These are phyloP conservation scores for Purpureocillium lavendulum DNA, from an alignment of 2,329 filamentous ascomycete species.

Conservation along the genomic window DNA sequence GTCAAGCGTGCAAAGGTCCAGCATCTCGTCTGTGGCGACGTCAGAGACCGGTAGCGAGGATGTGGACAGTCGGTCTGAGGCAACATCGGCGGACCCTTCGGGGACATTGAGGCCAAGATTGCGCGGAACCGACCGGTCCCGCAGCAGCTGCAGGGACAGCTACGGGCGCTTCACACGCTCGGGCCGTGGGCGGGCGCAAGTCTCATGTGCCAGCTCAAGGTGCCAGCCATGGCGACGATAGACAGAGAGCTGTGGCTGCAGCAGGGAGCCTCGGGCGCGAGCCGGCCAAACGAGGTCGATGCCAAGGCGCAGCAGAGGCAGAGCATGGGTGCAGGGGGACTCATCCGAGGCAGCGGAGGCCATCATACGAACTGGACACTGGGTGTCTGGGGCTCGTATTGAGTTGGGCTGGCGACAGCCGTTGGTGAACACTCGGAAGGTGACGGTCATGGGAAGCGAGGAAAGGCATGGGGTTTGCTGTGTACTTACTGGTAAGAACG, in stretches of 20 bases:
- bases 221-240: constrained; percentile 60
- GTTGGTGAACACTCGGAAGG: no score
- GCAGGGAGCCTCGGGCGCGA: constrained; percentile 56
- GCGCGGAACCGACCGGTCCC: constrained; percentile 22
- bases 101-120: constrained; percentile 28
- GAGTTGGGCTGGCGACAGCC: constrained; percentile 4
- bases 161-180: constrained; percentile 60
- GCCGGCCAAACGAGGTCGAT: constrained; percentile 50
- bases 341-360: constrained; percentile 27
- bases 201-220: constrained; percentile 57
- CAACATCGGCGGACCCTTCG: constrained; percentile 16
- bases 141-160: constrained; percentile 43
- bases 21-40: constrained; percentile 12
- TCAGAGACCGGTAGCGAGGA: constrained; percentile 16
- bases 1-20: constrained; percentile 10
- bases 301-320: constrained; percentile 51
- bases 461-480: neutral
- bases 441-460: neutral
- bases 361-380: constrained; percentile 50
- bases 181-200: constrained; percentile 71
- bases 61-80: constrained; percentile 10
- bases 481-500: neutral
- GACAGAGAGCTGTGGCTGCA: constrained; percentile 65
- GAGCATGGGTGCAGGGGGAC: constrained; percentile 51
- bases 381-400: constrained; percentile 51